phyloP scores from a whole-genome alignment of 1,284 basidiomycete species.

The Trametes polyzona region DNA sequence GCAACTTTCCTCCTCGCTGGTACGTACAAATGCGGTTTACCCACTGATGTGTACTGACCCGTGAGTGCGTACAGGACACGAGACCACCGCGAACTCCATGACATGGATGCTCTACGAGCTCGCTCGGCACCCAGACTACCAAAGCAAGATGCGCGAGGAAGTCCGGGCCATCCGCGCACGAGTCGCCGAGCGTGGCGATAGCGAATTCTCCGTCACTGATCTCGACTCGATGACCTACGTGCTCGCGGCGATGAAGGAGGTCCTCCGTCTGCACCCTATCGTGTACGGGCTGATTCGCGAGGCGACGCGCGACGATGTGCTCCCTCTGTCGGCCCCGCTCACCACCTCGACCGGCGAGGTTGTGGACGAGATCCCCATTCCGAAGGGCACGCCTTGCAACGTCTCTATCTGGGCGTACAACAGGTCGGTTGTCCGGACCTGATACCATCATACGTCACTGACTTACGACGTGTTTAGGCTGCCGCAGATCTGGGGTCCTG shows the following conservation, averaged over 20 bases:
- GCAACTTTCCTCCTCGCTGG: conserved; percentile 39
- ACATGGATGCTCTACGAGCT: conserved; percentile 48
- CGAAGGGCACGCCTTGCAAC: conserved; percentile 39
- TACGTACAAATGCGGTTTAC: neutral
- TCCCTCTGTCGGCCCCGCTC: conserved; percentile 37
- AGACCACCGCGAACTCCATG: conserved; percentile 51
- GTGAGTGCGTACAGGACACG: conserved; percentile 44
- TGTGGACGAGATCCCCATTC: conserved; percentile 40
- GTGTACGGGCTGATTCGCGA: conserved; percentile 30
- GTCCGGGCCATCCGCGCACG: conserved; percentile 39
- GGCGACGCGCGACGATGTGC: conserved; percentile 36
- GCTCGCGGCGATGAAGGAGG: conserved; percentile 53
- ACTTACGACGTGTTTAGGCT: conserved; percentile 25
- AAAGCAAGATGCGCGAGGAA: conserved; percentile 45
- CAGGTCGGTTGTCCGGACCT: conserved; percentile 27
- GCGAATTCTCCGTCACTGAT: conserved; percentile 46
- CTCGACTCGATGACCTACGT: conserved; percentile 57
- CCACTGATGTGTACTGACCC: neutral
- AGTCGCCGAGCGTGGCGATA: conserved; percentile 43
- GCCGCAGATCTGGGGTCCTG: conserved; percentile 52
- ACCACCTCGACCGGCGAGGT: conserved; percentile 32
- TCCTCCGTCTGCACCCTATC: conserved; percentile 37
- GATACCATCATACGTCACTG: conserved; percentile 23
- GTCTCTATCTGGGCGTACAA: conserved; percentile 43
- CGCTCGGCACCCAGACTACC: conserved; percentile 43